A percentile compares a stretch with the other conserved stretches of the same genome.
Evolutionary conservation across 2,329 filamentous ascomycete genomes (phyloP).

Genomic region (Thermoascus crustaceus): DNA sequence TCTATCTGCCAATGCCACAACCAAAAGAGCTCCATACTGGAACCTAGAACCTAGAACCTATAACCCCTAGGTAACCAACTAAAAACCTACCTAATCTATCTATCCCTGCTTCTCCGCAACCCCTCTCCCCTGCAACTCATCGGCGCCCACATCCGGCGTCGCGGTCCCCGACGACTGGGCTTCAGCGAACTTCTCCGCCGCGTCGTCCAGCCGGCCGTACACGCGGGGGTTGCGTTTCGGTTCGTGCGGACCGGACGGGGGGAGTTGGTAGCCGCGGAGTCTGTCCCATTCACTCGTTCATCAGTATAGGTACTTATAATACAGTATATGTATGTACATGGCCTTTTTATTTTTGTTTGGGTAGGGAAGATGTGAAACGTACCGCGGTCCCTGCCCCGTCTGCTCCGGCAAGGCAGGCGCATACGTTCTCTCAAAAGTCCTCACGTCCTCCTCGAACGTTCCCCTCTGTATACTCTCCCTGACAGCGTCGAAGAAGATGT

Average conservation of each 20-base stretch:
- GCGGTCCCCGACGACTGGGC: slow-evolving; percentile 43
- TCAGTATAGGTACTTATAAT: neutral
- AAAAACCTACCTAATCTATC: no score
- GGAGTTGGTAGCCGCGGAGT: slow-evolving; percentile 74
- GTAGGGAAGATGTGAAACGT: slow-evolving; percentile 12
- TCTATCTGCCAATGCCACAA: no score
- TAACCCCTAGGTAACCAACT: no score
- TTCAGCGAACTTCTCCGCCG: slow-evolving; percentile 40
- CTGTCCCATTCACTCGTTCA: no score
- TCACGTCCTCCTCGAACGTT: slow-evolving; percentile 47
- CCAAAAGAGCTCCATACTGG: no score
- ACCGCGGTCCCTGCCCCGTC: slow-evolving; percentile 68
- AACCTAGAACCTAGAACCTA: no score
- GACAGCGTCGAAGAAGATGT: slow-evolving; percentile 64
- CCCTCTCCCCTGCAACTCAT: slow-evolving; percentile 48
- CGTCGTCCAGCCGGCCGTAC: slow-evolving; percentile 54
- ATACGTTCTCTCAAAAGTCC: slow-evolving; percentile 59
- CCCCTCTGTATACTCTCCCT: slow-evolving; percentile 54
- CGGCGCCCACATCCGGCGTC: slow-evolving; percentile 44
- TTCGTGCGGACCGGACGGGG: slow-evolving; percentile 56
- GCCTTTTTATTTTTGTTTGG: neutral
- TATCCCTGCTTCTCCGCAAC: slow-evolving; percentile 45
- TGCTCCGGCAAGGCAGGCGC: slow-evolving; percentile 62
- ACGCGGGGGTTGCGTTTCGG: slow-evolving; percentile 58
- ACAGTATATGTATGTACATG: neutral